Evolutionary conservation across 306 rosid species (phyloP), one percentile per base, ranked within the genome.

Genomic region (Parietaria judaica): DNA sequence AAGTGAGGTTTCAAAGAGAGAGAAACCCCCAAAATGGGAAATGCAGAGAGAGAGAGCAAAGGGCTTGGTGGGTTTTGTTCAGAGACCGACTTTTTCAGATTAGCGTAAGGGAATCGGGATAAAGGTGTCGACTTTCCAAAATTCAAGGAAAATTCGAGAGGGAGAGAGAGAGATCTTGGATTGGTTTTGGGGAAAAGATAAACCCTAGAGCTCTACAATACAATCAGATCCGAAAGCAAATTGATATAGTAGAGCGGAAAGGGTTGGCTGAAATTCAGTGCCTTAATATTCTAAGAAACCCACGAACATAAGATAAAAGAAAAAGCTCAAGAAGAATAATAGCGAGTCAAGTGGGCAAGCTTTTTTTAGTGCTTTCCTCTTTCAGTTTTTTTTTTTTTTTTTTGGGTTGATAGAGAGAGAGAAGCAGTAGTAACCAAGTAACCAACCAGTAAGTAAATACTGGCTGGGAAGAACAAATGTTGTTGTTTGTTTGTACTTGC

Each of bases 171-270:
- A 69, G 70, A 74, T 66, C 75, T 70, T 64, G 52, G 62, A 58
- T 61, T 51, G 65, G 63, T 15, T 17, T 53, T 52, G 6, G 14
- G 7, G 60, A 74, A 78, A 53, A 60, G 67, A 72, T 60, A 76
- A 78, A 63, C 72, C 84, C 80, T 67, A 75, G 48, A 55, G 56
- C 66, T 67, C 64, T 47, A 57, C 64, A 67, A 15, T 47, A 57
- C 64, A 67, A 15, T 53, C 76, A 78, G 88, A 81, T 81, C 89
- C 75, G 71, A 72, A 74, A 60, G 52, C 62, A 60, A 16, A 36
- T 41, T 41, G 23, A 60, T n/a, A 54, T 6, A 17, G 64, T 16
- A 52, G 56, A 36, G 36, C 39, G 64, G 13, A 51, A 43, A 15
- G 56, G 45, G 9, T 41, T 41, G 6, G 45, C 7, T 41, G 45